Conservation (phyloP, 2,329 filamentous ascomycete species). For the Davidsoniella virescens region DNA sequence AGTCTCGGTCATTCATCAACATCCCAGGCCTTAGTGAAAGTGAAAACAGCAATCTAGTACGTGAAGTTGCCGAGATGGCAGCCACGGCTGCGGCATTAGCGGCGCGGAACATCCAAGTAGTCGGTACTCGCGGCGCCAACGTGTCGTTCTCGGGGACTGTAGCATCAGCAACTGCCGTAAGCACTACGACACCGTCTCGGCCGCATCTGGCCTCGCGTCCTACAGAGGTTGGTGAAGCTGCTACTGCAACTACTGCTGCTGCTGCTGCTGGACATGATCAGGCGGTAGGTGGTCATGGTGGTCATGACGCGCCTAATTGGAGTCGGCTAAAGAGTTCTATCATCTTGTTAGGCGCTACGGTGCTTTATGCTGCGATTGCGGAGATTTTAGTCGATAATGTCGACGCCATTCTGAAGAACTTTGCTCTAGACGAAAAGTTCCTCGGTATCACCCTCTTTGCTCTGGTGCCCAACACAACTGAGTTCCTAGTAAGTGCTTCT, state of each 20-base stretch:
- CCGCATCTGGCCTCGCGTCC: constrained; percentile 2
- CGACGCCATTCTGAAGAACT: constrained; percentile 81
- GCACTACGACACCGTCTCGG: not conserved
- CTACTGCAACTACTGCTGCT: constrained; percentile 14
- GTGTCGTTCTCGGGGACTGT: not conserved
- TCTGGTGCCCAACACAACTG: constrained; percentile 91
- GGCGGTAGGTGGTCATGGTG: constrained; percentile 37
- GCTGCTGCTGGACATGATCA: constrained; percentile 17
- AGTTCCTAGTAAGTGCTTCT: constrained; percentile 60
- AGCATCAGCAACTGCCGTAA: not conserved
- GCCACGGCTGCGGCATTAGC: constrained; percentile 81
- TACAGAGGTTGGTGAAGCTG: constrained; percentile 15
- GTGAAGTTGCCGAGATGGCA: constrained; percentile 84
- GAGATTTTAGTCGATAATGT: constrained; percentile 96
- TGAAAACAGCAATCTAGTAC: constrained; percentile 65
- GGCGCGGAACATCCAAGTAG: constrained; percentile 46
- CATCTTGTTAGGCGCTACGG: constrained; percentile 73
- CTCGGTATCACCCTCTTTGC: constrained; percentile 93
- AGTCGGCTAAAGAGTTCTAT: constrained; percentile 78
- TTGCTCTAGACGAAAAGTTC: constrained; percentile 93
- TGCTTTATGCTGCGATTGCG: constrained; percentile 91
- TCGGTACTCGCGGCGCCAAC: constrained; percentile 16
- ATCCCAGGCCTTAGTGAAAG: constrained; percentile 62
- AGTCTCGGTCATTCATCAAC: constrained; percentile 29
- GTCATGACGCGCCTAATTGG: constrained; percentile 98